Evolutionary conservation across 1,284 basidiomycete species (phyloP).

Genomic region (Papiliotrema fonsecae): DNA sequence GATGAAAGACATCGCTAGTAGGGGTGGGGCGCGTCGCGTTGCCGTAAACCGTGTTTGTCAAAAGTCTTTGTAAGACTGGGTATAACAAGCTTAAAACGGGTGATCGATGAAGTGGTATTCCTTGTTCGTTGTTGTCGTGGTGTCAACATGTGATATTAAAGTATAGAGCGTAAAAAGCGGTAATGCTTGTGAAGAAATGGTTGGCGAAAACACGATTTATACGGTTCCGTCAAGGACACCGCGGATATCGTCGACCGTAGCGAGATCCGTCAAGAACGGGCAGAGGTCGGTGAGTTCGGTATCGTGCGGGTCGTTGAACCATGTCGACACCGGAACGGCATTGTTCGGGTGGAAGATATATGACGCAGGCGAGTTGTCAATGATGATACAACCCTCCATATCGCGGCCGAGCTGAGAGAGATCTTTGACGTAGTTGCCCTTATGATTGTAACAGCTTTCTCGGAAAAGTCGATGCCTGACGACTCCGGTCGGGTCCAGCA

Average conservation of each 20-base stretch:
- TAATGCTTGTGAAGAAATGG: no score
- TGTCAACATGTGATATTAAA: neutral
- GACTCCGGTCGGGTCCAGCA: conserved; percentile 85
- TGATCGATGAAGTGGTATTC: neutral
- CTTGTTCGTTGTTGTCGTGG: neutral
- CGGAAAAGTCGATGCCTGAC: conserved; percentile 95
- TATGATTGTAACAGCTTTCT: conserved; percentile 98
- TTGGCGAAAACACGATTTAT: no score
- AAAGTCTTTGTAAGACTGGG: no score
- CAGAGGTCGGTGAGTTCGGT: conserved; percentile 93
- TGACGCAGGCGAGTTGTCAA: conserved; percentile 97
- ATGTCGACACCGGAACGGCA: conserved; percentile 95
- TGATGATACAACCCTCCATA: conserved; percentile 89
- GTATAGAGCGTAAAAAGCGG: no score
- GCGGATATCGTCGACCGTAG: conserved; percentile 79
- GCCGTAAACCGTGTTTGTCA: no score
- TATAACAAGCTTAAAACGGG: no score
- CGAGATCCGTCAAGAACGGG: conserved; percentile 86
- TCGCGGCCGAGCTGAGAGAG: conserved; percentile 92
- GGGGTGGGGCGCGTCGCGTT: no score
- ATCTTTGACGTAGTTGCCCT: conserved; percentile 99
- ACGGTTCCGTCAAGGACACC: conserved; percentile 68
- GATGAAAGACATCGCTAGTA: no score
- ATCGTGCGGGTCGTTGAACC: conserved; percentile 98
- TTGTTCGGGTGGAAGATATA: conserved; percentile 99